Conservation (phyloP, 1,284 basidiomycete genomes). For the Trametes pubescens region DNA sequence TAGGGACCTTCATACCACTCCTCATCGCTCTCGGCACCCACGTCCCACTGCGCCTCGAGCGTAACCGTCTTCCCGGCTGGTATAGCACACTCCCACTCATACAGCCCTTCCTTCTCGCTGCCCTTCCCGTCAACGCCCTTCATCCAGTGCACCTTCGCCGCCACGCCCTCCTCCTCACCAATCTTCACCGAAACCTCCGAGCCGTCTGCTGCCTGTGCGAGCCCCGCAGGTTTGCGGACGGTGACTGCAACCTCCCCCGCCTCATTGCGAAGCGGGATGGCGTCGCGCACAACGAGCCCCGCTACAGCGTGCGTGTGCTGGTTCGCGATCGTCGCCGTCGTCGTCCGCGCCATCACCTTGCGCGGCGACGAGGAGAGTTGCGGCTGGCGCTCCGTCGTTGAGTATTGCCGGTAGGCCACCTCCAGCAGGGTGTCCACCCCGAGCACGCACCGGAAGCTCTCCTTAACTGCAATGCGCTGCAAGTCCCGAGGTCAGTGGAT, state of each 20-base stretch:
- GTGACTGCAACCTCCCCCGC: slow-evolving; percentile 53
- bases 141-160: slow-evolving; percentile 38
- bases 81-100: slow-evolving; percentile 40
- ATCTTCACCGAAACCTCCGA: slow-evolving; percentile 44
- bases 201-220: slow-evolving; percentile 55
- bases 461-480: slow-evolving; percentile 55
- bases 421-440: slow-evolving; percentile 58
- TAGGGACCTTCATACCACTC: slow-evolving; percentile 13
- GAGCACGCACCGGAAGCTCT: slow-evolving; percentile 62
- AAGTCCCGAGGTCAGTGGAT: neutral
- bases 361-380: slow-evolving; percentile 48
- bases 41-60: slow-evolving; percentile 58
- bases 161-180: slow-evolving; percentile 9
- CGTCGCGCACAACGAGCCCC: slow-evolving; percentile 57
- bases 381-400: slow-evolving; percentile 44
- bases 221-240: slow-evolving; percentile 54
- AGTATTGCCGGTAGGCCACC: slow-evolving; percentile 55
- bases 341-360: slow-evolving; percentile 53
- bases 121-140: slow-evolving; percentile 33
- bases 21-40: slow-evolving; percentile 33
- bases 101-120: slow-evolving; percentile 41
- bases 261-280: slow-evolving; percentile 50
- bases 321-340: slow-evolving; percentile 56
- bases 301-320: slow-evolving; percentile 53
- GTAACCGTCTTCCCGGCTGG: slow-evolving; percentile 44